Conservation (phyloP, 768 basidiomycete genomes). For the Tulasnella sp. region DNA sequence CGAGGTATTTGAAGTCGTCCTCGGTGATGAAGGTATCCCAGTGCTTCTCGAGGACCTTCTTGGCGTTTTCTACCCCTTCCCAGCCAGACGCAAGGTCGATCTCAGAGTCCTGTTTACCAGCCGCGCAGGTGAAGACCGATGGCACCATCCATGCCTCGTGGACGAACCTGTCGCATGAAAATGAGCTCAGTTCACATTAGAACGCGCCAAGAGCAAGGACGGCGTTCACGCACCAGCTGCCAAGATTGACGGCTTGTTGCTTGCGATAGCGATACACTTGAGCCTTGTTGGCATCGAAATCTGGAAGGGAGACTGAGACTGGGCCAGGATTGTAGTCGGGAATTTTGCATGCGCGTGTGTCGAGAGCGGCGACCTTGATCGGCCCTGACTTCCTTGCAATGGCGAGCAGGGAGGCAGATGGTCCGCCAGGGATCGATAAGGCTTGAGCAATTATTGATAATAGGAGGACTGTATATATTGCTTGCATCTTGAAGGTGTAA, state of each 20-base stretch:
- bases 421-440: background rate
- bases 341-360: conserved; percentile 10
- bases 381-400: background rate
- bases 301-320: conserved; percentile 1
- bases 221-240: conserved; percentile 55
- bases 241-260: conserved; percentile 67
- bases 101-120: conserved; percentile 57
- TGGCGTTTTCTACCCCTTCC: conserved; percentile 51
- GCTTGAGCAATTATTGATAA: background rate
- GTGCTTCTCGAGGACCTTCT: conserved; percentile 59
- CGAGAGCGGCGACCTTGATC: background rate
- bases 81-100: conserved; percentile 70
- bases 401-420: background rate
- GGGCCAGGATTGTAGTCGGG: conserved; percentile 18
- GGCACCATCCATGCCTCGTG: conserved; percentile 78
- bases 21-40: conserved; percentile 75
- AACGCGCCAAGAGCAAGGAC: conserved; percentile 18
- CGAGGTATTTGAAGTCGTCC: conserved; percentile 71
- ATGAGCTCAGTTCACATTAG: conserved; percentile 29
- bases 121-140: conserved; percentile 63
- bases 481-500: background rate
- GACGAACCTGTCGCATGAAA: conserved; percentile 57
- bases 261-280: conserved; percentile 63
- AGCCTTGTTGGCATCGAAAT: conserved; percentile 54
- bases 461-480: background rate